Percentiles rank a stretch among this genome's conserved stretches.
These are phyloP conservation scores for Talaromyces wortmannii DNA, from an alignment of 495 filamentous ascomycete genomes.

Conservation along the genomic window DNA sequence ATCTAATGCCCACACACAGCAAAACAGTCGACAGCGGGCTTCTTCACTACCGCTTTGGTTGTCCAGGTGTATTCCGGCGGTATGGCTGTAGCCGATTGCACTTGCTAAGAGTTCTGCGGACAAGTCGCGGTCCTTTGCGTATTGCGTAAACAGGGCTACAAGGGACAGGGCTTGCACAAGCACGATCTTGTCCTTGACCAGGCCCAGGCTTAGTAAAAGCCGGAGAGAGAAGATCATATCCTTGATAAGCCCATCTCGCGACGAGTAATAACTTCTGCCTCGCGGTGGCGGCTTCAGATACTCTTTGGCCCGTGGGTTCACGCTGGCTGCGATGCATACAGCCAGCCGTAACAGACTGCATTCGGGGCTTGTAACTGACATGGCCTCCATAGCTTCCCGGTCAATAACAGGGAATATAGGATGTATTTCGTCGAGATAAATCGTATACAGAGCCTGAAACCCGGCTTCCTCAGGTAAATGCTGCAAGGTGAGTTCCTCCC, in stretches of 20 bases:
- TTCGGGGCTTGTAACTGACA: background rate
- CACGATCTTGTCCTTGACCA: background rate
- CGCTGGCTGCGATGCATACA: background rate
- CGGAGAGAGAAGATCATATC: background rate
- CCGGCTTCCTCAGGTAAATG: background rate
- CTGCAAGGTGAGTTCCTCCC: background rate
- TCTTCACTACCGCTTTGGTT: background rate
- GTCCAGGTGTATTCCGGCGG: background rate
- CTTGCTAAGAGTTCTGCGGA: conserved; percentile 1
- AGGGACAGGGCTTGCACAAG: background rate
- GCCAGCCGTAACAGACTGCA: background rate
- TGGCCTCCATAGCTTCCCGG: background rate
- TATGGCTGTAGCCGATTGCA: background rate
- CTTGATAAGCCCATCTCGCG: background rate
- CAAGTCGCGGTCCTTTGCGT: background rate
- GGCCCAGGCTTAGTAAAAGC: background rate
- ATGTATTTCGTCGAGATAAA: conserved; percentile 1
- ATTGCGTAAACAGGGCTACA: background rate
- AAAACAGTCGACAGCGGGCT: background rate
- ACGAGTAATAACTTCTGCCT: background rate
- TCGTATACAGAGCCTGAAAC: background rate
- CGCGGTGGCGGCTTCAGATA: background rate
- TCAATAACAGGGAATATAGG: background rate
- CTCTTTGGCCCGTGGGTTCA: background rate
- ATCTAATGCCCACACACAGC: conserved; percentile 2